Conservation (phyloP, 1,139 yeast species). For the Lodderomyces margitis region DNA sequence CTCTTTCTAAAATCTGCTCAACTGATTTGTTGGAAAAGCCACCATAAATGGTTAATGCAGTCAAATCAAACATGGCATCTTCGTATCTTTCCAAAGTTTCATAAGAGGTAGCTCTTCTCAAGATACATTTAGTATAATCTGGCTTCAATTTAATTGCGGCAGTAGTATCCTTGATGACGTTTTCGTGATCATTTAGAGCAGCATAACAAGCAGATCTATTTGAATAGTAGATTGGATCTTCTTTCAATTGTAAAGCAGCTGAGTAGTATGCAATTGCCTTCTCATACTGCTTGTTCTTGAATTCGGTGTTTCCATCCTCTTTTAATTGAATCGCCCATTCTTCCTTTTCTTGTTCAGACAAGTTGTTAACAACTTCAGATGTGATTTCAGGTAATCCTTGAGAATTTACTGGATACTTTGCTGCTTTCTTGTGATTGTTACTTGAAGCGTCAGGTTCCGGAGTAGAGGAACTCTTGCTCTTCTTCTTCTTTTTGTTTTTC, state of each 20-base stretch:
- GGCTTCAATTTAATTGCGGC: conserved; percentile 83
- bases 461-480: conserved; percentile 9
- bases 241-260: conserved; percentile 69
- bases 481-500: conserved; percentile 12
- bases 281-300: conserved; percentile 66
- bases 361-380: conserved; percentile 42
- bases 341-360: conserved; percentile 57
- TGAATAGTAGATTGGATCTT: conserved; percentile 87
- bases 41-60: conserved; percentile 76
- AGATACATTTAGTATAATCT: conserved; percentile 83
- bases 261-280: conserved; percentile 77
- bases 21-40: conserved; percentile 77
- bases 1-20: conserved; percentile 84
- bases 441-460: conserved; percentile 8
- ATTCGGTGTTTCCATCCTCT: conserved; percentile 84
- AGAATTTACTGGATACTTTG: conserved; percentile 14
- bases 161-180: conserved; percentile 85
- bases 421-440: conserved; percentile 5
- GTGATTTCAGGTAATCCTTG: conserved; percentile 58
- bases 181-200: conserved; percentile 72
- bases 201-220: conserved; percentile 96
- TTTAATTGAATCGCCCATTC: conserved; percentile 76
- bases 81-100: conserved; percentile 75
- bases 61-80: conserved; percentile 89
- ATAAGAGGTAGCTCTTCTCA: conserved; percentile 78